Percentiles rank a stretch among this genome's conserved stretches.
Conservation (phyloP, 371 early-diverging fungal genomes). For the Syncephalastrum racemosum region DNA sequence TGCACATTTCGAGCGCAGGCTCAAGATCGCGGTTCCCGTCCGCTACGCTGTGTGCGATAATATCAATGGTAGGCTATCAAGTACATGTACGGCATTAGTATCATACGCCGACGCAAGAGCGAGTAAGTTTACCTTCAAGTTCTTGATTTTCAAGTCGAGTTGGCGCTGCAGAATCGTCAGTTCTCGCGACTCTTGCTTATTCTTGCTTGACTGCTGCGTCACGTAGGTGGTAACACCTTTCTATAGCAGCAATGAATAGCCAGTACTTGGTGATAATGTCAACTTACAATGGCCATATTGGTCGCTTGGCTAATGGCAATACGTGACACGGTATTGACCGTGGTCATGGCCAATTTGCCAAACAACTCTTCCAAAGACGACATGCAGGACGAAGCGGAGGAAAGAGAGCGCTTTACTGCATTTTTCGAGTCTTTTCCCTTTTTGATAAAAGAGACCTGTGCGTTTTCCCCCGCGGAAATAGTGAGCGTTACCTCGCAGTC, state of each 20-base stretch:
- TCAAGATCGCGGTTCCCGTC: slow-evolving; percentile 65
- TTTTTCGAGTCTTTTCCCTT: background rate
- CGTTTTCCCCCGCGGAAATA: no score
- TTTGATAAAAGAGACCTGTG: no score
- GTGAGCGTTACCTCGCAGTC: no score
- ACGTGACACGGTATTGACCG: slow-evolving; percentile 71
- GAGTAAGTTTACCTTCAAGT: slow-evolving; percentile 31
- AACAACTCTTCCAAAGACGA: slow-evolving; percentile 62
- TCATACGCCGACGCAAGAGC: slow-evolving; percentile 11
- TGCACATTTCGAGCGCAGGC: slow-evolving; percentile 63
- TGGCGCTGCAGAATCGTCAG: slow-evolving; percentile 38
- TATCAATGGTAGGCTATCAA: slow-evolving; percentile 71
- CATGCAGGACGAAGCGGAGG: slow-evolving; percentile 11
- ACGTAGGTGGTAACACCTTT: slow-evolving; percentile 59
- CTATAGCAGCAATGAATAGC: slow-evolving; percentile 15
- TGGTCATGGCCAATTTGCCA: slow-evolving; percentile 65
- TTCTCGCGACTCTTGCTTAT: slow-evolving; percentile 32
- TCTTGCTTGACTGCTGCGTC: slow-evolving; percentile 34
- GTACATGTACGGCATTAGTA: slow-evolving; percentile 38
- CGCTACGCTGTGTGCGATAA: slow-evolving; percentile 63
- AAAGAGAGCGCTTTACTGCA: slow-evolving; percentile 1
- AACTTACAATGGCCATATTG: slow-evolving; percentile 61
- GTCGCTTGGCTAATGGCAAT: slow-evolving; percentile 73
- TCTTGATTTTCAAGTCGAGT: slow-evolving; percentile 44
- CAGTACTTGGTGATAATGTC: background rate